Base-by-base conservation (phyloP, 208 protist genomes). In the Herpetomonas tarakana region DNA sequence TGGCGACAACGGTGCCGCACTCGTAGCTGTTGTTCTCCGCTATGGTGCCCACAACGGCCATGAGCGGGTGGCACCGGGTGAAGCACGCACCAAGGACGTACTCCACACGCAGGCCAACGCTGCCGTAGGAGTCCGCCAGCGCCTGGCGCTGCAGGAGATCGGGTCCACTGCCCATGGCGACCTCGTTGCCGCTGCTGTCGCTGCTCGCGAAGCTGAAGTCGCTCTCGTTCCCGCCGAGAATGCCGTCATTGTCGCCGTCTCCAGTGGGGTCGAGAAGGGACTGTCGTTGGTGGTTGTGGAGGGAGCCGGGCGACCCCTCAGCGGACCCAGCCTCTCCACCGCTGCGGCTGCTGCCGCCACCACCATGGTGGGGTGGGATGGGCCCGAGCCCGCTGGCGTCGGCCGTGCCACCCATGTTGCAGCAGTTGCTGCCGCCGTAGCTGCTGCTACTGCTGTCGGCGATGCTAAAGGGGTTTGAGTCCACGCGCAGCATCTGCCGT, bases 71-170 rank as follows among this genome's bases (percentile, higher is more conserved):
- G 50, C 68, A 80, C 6, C 62, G 71, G 24, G 68, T 78, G 44
- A 84, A 84, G 61, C 68, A 78, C 4, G 72, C 58, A 6, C 72
- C 78, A 12, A 84, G 56, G 19, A 84, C 59, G 66, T 84, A 84
- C 70, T 81, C 73, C 25, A 84, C 74, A 12, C 73, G 64, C 21
- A 83, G 67, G 14, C 50, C 14, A 12, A 38, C 29, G 50, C 27
- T 24, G 14, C 29, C 14, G 24, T 28, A 38, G 11, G 28, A 30
- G 21, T 7, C 27, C 19, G 21, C 24, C 21, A 38, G 14, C 24
- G 12, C 9, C 6, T 39, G 19, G 47, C 50, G 60, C 31, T 35
- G 30, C 22, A 28, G 45, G n/a, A 7, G 49, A 29, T 64, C 31
- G 24, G 52, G 35, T 44, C 64, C 22, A 18, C 47, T 53, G 49